Percentiles rank a stretch among this genome's conserved stretches.
Evolutionary conservation across 495 filamentous ascomycete genomes (phyloP).

Genomic region (Hypoxylon subgilvum): DNA sequence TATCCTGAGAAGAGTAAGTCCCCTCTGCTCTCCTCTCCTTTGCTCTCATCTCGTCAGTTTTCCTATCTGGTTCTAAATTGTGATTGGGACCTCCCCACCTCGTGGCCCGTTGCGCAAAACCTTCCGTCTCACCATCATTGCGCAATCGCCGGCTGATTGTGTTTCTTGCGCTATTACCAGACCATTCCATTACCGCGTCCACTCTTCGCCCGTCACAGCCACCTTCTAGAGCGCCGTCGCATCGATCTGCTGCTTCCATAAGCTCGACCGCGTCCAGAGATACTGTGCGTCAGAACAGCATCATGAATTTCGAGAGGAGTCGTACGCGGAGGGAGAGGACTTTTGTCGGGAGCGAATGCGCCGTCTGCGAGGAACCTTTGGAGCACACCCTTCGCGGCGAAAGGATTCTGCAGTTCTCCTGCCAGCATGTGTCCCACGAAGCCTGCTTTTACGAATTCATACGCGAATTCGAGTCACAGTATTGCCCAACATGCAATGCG

Average conservation of each 20-base stretch:
- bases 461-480: constrained; percentile 91
- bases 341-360: constrained; percentile 92
- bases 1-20: constrained; percentile 55
- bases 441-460: constrained; percentile 99
- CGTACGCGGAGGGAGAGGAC: constrained; percentile 88
- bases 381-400: constrained; percentile 97
- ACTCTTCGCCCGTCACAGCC: constrained; percentile 35
- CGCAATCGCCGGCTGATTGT: constrained; percentile 32
- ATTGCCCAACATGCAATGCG: constrained; percentile 92
- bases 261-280: constrained; percentile 49
- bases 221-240: constrained; percentile 47
- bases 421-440: constrained; percentile 93
- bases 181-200: constrained; percentile 46
- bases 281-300: constrained; percentile 41
- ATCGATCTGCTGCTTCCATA: constrained; percentile 51
- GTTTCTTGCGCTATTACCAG: constrained; percentile 36
- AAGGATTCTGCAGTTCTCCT: constrained; percentile 94
- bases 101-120: constrained; percentile 3
- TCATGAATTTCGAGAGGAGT: constrained; percentile 75
- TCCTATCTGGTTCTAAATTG: constrained; percentile 1
- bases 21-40: background rate
- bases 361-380: constrained; percentile 95
- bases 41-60: no score
- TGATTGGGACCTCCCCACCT: constrained; percentile 18
- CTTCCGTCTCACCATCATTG: constrained; percentile 11